These are phyloP conservation scores for Lyophyllum semitale DNA, from an alignment of 768 basidiomycete species.

Conservation along the genomic window DNA sequence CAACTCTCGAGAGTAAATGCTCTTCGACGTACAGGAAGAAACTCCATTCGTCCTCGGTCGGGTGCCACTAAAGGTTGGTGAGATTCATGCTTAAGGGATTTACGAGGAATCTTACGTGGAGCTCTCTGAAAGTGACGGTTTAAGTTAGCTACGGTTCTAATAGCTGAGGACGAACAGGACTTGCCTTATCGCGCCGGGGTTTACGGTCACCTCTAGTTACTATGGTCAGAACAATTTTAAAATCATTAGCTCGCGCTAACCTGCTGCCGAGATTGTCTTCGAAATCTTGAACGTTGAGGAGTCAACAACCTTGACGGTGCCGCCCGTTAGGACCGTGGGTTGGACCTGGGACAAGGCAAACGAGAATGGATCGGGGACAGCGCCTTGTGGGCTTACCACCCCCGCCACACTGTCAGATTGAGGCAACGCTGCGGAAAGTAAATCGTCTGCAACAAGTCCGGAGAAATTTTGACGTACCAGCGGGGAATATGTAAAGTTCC, in stretches of 20 bases:
- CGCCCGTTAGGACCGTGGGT: conserved; percentile 45
- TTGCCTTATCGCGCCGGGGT: conserved; percentile 57
- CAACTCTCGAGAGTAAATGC: background rate
- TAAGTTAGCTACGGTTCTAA: background rate
- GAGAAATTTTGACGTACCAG: conserved; percentile 29
- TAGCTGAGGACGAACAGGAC: conserved; percentile 2
- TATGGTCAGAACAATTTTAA: background rate
- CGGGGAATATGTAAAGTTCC: conserved; percentile 57
- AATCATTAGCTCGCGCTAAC: conserved; percentile 3
- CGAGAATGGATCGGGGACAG: conserved; percentile 44
- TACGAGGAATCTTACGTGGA: conserved; percentile 47
- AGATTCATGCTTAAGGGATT: background rate
- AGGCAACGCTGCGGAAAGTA: conserved; percentile 30
- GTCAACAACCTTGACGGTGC: conserved; percentile 53
- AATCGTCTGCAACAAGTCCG: background rate
- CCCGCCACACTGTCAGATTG: conserved; percentile 33
- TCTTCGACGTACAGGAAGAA: conserved; percentile 49
- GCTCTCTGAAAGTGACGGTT: conserved; percentile 37
- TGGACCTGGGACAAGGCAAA: conserved; percentile 49
- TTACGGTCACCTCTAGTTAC: conserved; percentile 49
- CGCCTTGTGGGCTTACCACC: conserved; percentile 46
- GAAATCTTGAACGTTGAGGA: conserved; percentile 53
- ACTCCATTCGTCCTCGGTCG: conserved; percentile 66
- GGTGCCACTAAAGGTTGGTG: conserved; percentile 57
- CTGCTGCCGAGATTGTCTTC: conserved; percentile 52